Conservation (phyloP, 2,329 filamentous ascomycete species). For the Beauveria sp. region DNA sequence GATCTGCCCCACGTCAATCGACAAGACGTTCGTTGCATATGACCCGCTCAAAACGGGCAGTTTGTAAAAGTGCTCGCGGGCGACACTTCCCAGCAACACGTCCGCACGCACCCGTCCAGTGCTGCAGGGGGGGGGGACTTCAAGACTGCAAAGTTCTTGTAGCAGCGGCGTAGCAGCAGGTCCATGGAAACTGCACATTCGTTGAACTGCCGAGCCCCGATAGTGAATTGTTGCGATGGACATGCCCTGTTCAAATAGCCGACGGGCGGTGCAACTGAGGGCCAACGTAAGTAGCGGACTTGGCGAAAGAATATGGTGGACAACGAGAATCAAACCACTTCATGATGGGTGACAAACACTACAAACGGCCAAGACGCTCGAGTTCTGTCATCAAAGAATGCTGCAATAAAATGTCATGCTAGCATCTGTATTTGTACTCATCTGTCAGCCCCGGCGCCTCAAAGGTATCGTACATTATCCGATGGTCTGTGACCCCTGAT, state of each 20-base stretch:
- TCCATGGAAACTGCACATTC: neutral
- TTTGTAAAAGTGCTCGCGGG: too few species aligned
- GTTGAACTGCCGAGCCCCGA: neutral
- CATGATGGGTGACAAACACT: neutral
- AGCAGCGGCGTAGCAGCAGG: neutral
- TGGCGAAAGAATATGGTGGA: neutral
- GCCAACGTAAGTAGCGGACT: neutral
- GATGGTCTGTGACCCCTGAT: slow-evolving; percentile 1
- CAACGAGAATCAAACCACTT: neutral
- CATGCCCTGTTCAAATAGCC: neutral
- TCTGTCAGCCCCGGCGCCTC: neutral
- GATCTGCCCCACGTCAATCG: too few species aligned
- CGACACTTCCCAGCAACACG: too few species aligned
- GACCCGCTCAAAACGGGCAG: too few species aligned
- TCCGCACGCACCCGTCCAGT: too few species aligned
- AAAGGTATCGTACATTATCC: slow-evolving; percentile 10
- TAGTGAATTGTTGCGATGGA: too few species aligned
- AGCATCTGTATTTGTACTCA: neutral
- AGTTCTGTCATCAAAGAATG: neutral
- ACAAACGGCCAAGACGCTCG: neutral
- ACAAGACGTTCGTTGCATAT: too few species aligned
- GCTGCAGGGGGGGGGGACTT: too few species aligned
- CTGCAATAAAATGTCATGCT: neutral
- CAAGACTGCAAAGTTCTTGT: neutral
- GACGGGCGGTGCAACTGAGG: neutral